These are phyloP conservation scores for Rehmannia glutinosa DNA, from an alignment of 257 asterid genomes.

Conservation along the genomic window DNA sequence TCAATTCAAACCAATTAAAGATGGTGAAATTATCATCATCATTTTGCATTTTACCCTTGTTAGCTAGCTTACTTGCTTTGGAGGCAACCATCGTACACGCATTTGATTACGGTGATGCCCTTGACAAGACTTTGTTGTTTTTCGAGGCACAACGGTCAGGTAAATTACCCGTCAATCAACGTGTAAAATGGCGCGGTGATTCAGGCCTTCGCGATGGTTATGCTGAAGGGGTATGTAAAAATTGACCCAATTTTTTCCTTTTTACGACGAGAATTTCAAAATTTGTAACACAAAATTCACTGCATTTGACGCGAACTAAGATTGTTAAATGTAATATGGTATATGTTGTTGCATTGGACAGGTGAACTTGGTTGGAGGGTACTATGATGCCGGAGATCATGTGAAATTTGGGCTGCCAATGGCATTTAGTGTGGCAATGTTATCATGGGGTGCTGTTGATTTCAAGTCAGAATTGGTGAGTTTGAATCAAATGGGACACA, in stretches of 20 bases:
- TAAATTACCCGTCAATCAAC: constrained; percentile 48
- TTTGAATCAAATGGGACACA: constrained; percentile 59
- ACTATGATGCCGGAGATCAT: constrained; percentile 94
- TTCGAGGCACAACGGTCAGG: constrained; percentile 91
- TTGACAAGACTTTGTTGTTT: constrained; percentile 62
- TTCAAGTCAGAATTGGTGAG: constrained; percentile 36
- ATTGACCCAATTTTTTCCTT: background rate
- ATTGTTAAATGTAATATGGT: too few relatives aligned
- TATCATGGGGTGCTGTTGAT: constrained; percentile 77
- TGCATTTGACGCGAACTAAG: too few relatives aligned
- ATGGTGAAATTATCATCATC: constrained; percentile 25
- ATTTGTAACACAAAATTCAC: too few relatives aligned
- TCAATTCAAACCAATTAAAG: background rate
- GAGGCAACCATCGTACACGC: constrained; percentile 30
- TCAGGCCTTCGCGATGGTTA: constrained; percentile 75
- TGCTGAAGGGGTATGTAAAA: constrained; percentile 53
- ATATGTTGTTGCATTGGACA: constrained; percentile 17
- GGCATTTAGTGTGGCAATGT: constrained; percentile 70
- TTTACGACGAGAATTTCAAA: background rate
- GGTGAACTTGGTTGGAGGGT: constrained; percentile 94
- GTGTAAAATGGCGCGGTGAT: constrained; percentile 66
- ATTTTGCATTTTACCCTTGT: constrained; percentile 21
- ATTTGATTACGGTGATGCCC: constrained; percentile 58
- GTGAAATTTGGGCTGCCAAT: constrained; percentile 85
- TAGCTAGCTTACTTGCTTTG: constrained; percentile 35